Evolutionary conservation across 345 rosid genomes (phyloP).

Genomic region (Aegle marmelos): DNA sequence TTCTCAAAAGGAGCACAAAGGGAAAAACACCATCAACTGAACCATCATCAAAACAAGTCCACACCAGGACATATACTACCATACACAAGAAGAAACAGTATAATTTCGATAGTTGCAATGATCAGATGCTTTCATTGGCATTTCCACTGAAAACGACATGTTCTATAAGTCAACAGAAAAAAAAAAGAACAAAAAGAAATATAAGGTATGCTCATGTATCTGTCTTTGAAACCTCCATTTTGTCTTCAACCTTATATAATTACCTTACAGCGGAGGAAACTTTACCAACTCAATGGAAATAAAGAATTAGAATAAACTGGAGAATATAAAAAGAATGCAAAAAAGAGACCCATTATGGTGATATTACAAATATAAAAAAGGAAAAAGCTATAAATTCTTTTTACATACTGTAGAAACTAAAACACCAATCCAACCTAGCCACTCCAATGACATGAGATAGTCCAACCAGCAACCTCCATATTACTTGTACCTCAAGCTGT

Average conservation of each 20-base stretch:
- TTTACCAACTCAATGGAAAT: background rate
- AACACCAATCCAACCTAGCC: background rate
- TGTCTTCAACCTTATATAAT: background rate
- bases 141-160: background rate
- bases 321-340: background rate
- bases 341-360: background rate
- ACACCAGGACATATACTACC: background rate
- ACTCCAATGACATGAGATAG: background rate
- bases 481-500: background rate
- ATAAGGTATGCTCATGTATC: background rate
- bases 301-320: background rate
- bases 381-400: background rate
- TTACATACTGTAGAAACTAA: background rate
- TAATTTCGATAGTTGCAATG: constrained; percentile 1
- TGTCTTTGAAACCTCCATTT: background rate
- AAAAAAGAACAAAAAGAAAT: background rate
- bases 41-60: background rate
- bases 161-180: background rate
- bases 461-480: background rate
- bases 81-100: background rate
- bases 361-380: background rate
- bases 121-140: constrained; percentile 4
- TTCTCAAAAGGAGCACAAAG: background rate
- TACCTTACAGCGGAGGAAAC: background rate
- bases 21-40: background rate